phyloP scores from a whole-genome alignment of 208 protist species.

The Spongospora subterranea region DNA sequence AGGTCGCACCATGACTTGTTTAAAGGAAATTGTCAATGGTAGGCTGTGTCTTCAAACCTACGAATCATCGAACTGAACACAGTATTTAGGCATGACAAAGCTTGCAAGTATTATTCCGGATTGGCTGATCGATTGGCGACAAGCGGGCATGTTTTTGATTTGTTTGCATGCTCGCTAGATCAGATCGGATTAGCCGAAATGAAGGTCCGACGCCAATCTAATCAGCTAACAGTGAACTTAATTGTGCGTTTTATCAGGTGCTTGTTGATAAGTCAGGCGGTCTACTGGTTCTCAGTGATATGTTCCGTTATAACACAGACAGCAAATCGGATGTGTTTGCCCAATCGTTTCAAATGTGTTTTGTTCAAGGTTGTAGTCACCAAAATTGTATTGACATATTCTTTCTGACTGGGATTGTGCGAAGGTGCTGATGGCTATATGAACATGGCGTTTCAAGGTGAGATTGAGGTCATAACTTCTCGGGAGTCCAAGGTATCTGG shows the following conservation, averaged over 20 bases:
- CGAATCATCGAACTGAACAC: constrained; percentile 3
- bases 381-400: not conserved
- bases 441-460: constrained; percentile 91
- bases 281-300: constrained; percentile 92
- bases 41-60: not conserved
- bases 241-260: not conserved
- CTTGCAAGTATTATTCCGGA: constrained; percentile 86
- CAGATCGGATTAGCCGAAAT: constrained; percentile 87
- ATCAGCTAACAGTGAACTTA: not conserved
- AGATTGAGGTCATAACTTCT: constrained; percentile 92
- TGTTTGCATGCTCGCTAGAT: constrained; percentile 94
- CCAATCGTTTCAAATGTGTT: constrained; percentile 84
- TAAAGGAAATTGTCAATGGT: constrained; percentile 65
- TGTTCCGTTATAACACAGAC: constrained; percentile 86
- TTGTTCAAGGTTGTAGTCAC: constrained; percentile 70
- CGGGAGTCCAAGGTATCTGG: constrained; percentile 89
- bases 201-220: constrained; percentile 63
- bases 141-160: constrained; percentile 92
- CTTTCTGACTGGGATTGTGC: not conserved
- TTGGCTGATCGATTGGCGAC: constrained; percentile 89
- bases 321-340: constrained; percentile 81
- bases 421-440: constrained; percentile 79
- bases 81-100: constrained; percentile 67
- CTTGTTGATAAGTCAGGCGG: constrained; percentile 80
- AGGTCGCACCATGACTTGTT: constrained; percentile 94